A percentile compares a stretch with the other conserved stretches of the same genome.
Evolutionary conservation across 129 eudicot species (phyloP).

Genomic region (Oenanthe sinensis): DNA sequence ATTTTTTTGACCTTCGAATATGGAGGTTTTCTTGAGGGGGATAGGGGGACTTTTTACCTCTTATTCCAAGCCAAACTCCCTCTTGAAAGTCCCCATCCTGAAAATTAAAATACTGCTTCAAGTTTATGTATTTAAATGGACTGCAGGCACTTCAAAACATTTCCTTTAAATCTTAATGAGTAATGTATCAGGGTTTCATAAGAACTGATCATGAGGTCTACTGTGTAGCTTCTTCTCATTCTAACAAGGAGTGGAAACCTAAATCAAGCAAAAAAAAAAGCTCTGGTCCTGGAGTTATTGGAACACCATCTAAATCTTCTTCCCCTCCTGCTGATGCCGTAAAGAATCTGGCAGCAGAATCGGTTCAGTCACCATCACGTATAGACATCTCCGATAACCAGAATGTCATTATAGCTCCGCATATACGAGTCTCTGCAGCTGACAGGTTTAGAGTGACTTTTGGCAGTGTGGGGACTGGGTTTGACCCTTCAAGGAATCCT

Average conservation of each 20-base stretch:
- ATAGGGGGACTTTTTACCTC: not conserved
- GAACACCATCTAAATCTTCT: constrained; percentile 47
- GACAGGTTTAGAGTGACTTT: constrained; percentile 66
- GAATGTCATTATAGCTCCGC: constrained; percentile 86
- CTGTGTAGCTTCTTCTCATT: constrained; percentile 54
- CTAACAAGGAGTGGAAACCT: constrained; percentile 94
- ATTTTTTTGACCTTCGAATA: not conserved
- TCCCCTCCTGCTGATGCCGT: constrained; percentile 36
- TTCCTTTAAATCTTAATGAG: not conserved
- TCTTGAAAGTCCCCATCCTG: not conserved
- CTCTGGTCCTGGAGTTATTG: constrained; percentile 57
- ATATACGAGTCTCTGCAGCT: constrained; percentile 74
- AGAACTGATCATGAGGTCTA: constrained; percentile 5
- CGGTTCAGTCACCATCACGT: constrained; percentile 32
- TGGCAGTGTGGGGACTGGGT: constrained; percentile 67
- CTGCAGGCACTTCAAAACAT: not conserved
- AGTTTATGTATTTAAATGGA: not conserved
- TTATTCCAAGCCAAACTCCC: not conserved
- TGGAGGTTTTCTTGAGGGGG: not conserved
- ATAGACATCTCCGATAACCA: constrained; percentile 39
- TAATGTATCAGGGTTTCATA: not conserved
- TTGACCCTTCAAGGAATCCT: constrained; percentile 28
- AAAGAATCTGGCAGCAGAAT: constrained; percentile 34
- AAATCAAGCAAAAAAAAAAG: constrained; percentile 56
- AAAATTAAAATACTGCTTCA: not conserved